Evolutionary conservation across 1,139 yeast genomes (phyloP).

Genomic region (Nakaseomyces bracarensis): DNA sequence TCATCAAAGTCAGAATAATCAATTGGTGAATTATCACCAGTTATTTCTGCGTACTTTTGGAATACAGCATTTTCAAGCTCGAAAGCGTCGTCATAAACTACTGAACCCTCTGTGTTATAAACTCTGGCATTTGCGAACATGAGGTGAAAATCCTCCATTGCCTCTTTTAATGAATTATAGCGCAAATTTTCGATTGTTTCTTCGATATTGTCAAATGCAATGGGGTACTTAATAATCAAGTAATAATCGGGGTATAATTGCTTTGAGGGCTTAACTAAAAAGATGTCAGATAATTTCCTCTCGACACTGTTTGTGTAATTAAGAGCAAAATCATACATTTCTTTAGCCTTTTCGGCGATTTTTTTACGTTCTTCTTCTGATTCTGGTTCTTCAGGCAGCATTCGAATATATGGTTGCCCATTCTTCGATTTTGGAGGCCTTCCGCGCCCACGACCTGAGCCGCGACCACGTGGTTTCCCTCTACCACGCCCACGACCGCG

Average conservation of each 20-base stretch:
- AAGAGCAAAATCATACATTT: constrained; percentile 37
- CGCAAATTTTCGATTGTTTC: constrained; percentile 48
- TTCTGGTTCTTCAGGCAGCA: constrained; percentile 38
- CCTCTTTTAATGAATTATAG: constrained; percentile 50
- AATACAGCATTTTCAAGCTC: constrained; percentile 47
- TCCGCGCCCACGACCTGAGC: constrained; percentile 19
- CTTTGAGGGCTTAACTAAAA: constrained; percentile 61
- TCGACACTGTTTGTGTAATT: constrained; percentile 40
- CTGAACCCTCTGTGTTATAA: constrained; percentile 86
- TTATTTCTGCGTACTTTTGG: constrained; percentile 29
- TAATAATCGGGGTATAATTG: constrained; percentile 82
- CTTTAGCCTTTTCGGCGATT: constrained; percentile 30
- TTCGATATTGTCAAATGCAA: constrained; percentile 62
- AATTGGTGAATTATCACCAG: constrained; percentile 33
- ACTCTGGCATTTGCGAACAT: constrained; percentile 77
- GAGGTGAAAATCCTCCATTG: constrained; percentile 61
- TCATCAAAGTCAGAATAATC: constrained; percentile 47
- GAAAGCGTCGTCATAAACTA: constrained; percentile 71
- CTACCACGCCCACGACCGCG: constrained; percentile 26
- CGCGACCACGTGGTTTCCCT: constrained; percentile 18
- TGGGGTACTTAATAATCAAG: constrained; percentile 67
- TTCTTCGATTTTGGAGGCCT: constrained; percentile 23
- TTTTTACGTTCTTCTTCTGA: constrained; percentile 38
- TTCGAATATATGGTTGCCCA: constrained; percentile 33
- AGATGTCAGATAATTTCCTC: constrained; percentile 48